Percentiles rank a stretch among this genome's conserved stretches.
Conservation (phyloP, 331 rosid species). For the Dryas integrifolia region DNA sequence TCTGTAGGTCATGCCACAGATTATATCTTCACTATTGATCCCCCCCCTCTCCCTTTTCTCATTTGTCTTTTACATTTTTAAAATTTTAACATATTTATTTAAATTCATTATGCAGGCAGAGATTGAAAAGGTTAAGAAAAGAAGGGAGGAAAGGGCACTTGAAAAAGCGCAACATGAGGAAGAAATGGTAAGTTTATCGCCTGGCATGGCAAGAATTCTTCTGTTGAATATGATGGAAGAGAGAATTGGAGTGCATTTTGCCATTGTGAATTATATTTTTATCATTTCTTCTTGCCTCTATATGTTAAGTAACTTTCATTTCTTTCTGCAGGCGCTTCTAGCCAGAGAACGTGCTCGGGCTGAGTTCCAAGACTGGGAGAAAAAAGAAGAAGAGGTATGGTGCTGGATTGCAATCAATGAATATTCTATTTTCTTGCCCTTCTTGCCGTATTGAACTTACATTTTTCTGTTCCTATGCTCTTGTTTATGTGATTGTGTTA, state of each 20-base stretch:
- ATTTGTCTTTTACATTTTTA: neutral
- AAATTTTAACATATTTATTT: conserved; percentile 11
- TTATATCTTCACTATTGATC: neutral
- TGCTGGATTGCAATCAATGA: conserved; percentile 13
- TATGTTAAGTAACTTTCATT: conserved; percentile 11
- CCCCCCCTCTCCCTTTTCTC: neutral
- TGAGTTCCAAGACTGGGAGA: conserved; percentile 99
- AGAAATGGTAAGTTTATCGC: conserved; percentile 71
- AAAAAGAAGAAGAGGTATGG: conserved; percentile 92
- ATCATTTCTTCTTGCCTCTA: neutral
- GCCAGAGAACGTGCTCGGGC: conserved; percentile 98
- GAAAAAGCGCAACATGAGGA: conserved; percentile 96
- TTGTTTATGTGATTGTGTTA: neutral
- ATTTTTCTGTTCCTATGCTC: conserved; percentile 10
- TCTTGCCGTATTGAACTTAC: neutral
- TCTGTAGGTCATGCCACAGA: neutral
- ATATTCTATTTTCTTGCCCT: conserved; percentile 3
- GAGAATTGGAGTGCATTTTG: neutral
- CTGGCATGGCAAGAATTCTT: conserved; percentile 11
- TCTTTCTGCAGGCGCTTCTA: conserved; percentile 67
- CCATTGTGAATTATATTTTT: neutral
- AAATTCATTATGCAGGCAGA: conserved; percentile 67
- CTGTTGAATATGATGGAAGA: conserved; percentile 21
- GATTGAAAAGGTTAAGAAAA: conserved; percentile 94
- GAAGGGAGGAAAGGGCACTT: conserved; percentile 97